Conservation (phyloP, 1,284 basidiomycete species). For the Cystobasidium sp. region DNA sequence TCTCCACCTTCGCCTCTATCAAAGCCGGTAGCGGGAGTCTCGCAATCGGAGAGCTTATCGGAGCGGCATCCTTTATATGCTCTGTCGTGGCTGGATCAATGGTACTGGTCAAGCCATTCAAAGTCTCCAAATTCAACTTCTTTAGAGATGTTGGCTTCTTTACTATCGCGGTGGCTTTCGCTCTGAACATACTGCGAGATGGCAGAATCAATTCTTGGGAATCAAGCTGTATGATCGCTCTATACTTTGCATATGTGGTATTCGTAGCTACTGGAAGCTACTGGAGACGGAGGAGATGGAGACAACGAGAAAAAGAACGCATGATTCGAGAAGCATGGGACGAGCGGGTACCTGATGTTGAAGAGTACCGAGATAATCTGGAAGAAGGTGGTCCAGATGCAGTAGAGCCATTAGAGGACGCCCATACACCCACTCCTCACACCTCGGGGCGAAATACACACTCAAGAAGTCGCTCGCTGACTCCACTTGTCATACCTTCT, state of each 20-base stretch:
- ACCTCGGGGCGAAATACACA: not conserved
- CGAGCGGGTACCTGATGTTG: conserved; percentile 22
- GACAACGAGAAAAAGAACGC: conserved; percentile 57
- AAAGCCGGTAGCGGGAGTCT: conserved; percentile 80
- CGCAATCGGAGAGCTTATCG: conserved; percentile 91
- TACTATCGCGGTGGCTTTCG: conserved; percentile 72
- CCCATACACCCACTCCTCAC: not conserved
- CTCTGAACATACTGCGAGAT: conserved; percentile 80
- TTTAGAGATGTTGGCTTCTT: conserved; percentile 94
- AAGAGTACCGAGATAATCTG: not conserved
- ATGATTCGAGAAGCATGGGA: conserved; percentile 45
- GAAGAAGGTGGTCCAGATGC: conserved; percentile 14
- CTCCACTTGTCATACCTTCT: conserved; percentile 16
- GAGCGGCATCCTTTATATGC: conserved; percentile 93
- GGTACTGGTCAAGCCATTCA: conserved; percentile 92
- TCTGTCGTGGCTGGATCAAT: conserved; percentile 92
- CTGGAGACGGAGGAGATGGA: conserved; percentile 65
- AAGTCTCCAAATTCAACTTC: conserved; percentile 78
- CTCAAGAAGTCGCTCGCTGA: conserved; percentile 6
- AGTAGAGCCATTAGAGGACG: not conserved
- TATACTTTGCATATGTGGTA: conserved; percentile 79
- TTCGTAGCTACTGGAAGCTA: conserved; percentile 78
- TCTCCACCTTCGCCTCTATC: conserved; percentile 94
- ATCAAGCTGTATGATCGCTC: conserved; percentile 70
- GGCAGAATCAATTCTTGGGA: conserved; percentile 75